Percentiles rank a stretch among this genome's conserved stretches.
These are phyloP conservation scores for Pilasporangium apinafurcum DNA, from an alignment of 352 stramenopile genomes.

Conservation along the genomic window DNA sequence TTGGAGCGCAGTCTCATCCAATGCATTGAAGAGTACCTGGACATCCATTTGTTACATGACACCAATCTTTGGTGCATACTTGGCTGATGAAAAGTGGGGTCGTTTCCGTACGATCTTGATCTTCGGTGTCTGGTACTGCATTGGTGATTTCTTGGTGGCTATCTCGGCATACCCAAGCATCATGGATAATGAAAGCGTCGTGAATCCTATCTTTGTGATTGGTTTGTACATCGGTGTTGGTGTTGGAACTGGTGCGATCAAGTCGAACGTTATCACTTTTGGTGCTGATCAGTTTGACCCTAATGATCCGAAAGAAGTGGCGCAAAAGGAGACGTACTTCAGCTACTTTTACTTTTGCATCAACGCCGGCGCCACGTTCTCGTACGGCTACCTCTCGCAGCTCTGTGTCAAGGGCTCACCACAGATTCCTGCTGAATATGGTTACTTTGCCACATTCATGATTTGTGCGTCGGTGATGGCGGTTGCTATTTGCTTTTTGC, in stretches of 20 bases:
- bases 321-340: slow-evolving; percentile 65
- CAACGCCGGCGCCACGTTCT: slow-evolving; percentile 64
- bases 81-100: slow-evolving; percentile 56
- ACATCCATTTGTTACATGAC: slow-evolving; percentile 58
- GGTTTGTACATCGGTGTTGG: slow-evolving; percentile 48
- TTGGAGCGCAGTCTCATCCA: slow-evolving; percentile 50
- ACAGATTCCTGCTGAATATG: slow-evolving; percentile 56
- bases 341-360: slow-evolving; percentile 78
- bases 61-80: slow-evolving; percentile 46
- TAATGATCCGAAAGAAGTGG: slow-evolving; percentile 23
- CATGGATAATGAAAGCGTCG: slow-evolving; percentile 22
- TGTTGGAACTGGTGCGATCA: slow-evolving; percentile 40
- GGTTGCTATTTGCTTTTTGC: slow-evolving; percentile 31
- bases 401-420: slow-evolving; percentile 68
- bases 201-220: slow-evolving; percentile 52
- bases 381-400: slow-evolving; percentile 71
- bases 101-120: slow-evolving; percentile 52
- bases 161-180: slow-evolving; percentile 46
- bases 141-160: slow-evolving; percentile 56
- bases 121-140: slow-evolving; percentile 55
- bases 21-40: slow-evolving; percentile 58
- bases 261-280: slow-evolving; percentile 51
- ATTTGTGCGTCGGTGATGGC: slow-evolving; percentile 38
- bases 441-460: slow-evolving; percentile 73
- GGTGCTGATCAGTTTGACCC: slow-evolving; percentile 60